A percentile compares a stretch with the other conserved stretches of the same genome.
These are phyloP conservation scores for Uronychia binucleata DNA, from an alignment of 73 alveolate genomes.

Conservation along the genomic window DNA sequence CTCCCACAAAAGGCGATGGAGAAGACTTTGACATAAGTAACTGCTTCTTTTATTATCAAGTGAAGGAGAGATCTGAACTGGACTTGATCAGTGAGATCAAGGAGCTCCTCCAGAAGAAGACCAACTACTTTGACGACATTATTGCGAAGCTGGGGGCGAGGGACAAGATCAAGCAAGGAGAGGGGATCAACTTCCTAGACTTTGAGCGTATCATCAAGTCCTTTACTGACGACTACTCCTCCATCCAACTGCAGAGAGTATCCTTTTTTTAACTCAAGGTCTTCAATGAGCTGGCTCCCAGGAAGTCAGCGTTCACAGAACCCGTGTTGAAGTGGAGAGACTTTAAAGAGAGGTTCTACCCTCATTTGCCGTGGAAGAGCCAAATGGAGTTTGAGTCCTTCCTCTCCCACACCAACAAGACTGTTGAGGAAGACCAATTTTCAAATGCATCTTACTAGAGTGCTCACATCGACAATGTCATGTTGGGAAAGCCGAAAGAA, in stretches of 20 bases:
- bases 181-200: slow-evolving; percentile 21
- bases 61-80: slow-evolving; percentile 20
- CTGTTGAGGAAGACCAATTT: neutral
- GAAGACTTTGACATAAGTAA: slow-evolving; percentile 16
- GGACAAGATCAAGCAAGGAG: neutral
- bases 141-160: slow-evolving; percentile 28
- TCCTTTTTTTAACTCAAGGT: neutral
- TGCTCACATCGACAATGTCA: neutral
- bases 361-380: slow-evolving; percentile 37
- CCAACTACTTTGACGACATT: slow-evolving; percentile 32
- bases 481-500: neutral
- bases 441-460: neutral
- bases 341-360: slow-evolving; percentile 54
- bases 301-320: slow-evolving; percentile 1
- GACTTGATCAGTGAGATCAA: slow-evolving; percentile 22
- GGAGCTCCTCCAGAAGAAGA: slow-evolving; percentile 16
- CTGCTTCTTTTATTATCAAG: slow-evolving; percentile 12
- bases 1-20: neutral
- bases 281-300: slow-evolving; percentile 1
- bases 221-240: slow-evolving; percentile 16
- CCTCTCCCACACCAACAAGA: neutral
- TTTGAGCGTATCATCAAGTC: slow-evolving; percentile 26
- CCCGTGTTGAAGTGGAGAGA: slow-evolving; percentile 17
- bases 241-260: slow-evolving; percentile 22
- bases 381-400: neutral